phyloP scores from a whole-genome alignment of 140 eudicot genomes.

The Bidens hawaiensis region DNA sequence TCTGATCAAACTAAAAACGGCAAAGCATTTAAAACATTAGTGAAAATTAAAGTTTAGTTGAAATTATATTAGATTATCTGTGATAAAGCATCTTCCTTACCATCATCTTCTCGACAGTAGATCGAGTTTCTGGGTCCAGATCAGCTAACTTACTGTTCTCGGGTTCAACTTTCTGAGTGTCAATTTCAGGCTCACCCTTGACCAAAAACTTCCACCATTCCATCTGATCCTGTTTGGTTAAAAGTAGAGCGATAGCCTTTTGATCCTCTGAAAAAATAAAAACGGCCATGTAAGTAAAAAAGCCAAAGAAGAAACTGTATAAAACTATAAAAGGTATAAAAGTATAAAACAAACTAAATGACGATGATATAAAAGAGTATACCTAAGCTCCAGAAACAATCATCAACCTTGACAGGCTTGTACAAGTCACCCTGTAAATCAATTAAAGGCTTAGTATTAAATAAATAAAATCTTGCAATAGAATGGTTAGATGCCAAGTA shows the following conservation, averaged over 20 bases:
- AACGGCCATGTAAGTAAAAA: neutral
- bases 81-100: slow-evolving; percentile 25
- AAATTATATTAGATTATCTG: neutral
- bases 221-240: slow-evolving; percentile 81
- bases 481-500: neutral
- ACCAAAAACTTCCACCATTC: slow-evolving; percentile 90
- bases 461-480: neutral
- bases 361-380: neutral
- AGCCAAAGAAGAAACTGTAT: no score
- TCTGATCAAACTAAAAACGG: slow-evolving; percentile 63
- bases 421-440: slow-evolving; percentile 68
- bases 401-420: slow-evolving; percentile 76
- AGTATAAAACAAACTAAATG: neutral
- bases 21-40: neutral
- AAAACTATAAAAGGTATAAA: no score
- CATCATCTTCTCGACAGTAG: slow-evolving; percentile 92
- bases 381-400: slow-evolving; percentile 86
- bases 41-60: neutral
- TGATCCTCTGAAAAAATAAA: slow-evolving; percentile 69
- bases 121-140: slow-evolving; percentile 76
- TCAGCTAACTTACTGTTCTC: slow-evolving; percentile 73
- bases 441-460: neutral
- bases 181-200: slow-evolving; percentile 83
- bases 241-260: slow-evolving; percentile 51
- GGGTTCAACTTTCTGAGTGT: slow-evolving; percentile 90